Conservation (phyloP, 1,284 basidiomycete species). For the Anthracocystis walkeri region DNA sequence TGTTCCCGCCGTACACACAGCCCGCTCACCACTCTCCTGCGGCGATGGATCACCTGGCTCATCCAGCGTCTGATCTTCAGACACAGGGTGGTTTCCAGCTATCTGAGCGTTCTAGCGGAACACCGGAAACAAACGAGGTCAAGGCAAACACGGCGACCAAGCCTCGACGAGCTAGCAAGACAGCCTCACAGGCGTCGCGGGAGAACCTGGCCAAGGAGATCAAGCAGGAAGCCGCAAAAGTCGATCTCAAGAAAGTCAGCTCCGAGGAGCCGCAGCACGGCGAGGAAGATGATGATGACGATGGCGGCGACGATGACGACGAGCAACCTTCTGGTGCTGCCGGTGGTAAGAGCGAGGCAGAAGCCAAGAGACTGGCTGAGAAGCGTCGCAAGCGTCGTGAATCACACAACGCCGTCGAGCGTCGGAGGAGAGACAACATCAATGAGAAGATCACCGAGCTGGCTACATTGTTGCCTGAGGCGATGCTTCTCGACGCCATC, state of each 20-base stretch:
- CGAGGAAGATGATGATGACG: conserved; percentile 49
- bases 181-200: conserved; percentile 20
- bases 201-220: conserved; percentile 29
- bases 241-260: conserved; percentile 24
- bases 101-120: conserved; percentile 25
- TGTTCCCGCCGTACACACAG: conserved; percentile 50
- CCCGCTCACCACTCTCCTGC: conserved; percentile 5
- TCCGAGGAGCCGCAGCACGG: conserved; percentile 26
- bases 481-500: conserved; percentile 67
- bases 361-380: conserved; percentile 71
- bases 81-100: background rate
- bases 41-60: conserved; percentile 1
- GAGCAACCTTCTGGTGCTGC: conserved; percentile 14
- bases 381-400: conserved; percentile 82
- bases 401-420: conserved; percentile 90
- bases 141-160: conserved; percentile 19
- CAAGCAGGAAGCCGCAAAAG: conserved; percentile 18
- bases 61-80: background rate
- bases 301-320: conserved; percentile 41
- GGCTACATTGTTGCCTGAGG: conserved; percentile 84
- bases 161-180: conserved; percentile 36
- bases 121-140: conserved; percentile 26
- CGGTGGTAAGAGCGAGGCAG: conserved; percentile 46
- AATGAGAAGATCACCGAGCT: conserved; percentile 93
- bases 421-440: conserved; percentile 87